Conservation (phyloP, 345 rosid species). For the Syzygium oleosum region DNA sequence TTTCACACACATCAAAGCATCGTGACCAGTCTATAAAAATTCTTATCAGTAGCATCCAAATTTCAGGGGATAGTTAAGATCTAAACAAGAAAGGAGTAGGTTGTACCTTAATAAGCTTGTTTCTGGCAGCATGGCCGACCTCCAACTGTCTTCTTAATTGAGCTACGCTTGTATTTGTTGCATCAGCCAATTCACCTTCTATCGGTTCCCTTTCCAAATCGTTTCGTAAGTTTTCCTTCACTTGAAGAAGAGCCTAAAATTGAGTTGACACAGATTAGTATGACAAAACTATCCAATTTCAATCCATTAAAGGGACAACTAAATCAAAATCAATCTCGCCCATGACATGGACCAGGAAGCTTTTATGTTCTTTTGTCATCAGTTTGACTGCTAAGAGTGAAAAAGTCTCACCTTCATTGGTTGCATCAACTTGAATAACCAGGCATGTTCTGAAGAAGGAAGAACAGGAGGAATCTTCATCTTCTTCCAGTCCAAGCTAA, state of each 20-base stretch:
- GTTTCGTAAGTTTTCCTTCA: constrained; percentile 40
- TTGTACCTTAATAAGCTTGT: constrained; percentile 79
- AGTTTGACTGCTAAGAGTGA: background rate
- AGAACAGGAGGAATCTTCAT: constrained; percentile 97
- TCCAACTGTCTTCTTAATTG: constrained; percentile 48
- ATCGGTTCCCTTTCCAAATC: constrained; percentile 54
- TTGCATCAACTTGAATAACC: constrained; percentile 93
- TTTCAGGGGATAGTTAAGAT: background rate
- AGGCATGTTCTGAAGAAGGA: constrained; percentile 60
- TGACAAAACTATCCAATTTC: background rate
- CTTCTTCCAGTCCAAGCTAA: constrained; percentile 87
- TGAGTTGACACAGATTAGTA: background rate
- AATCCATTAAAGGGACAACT: background rate
- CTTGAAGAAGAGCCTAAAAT: constrained; percentile 49
- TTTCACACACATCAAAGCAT: background rate
- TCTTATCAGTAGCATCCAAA: background rate
- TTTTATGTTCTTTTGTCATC: background rate
- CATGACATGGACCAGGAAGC: background rate
- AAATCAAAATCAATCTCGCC: background rate
- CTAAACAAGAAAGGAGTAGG: background rate
- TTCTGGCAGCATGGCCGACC: constrained; percentile 81
- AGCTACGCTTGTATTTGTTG: constrained; percentile 28
- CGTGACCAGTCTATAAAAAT: background rate
- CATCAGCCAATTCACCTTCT: constrained; percentile 59
- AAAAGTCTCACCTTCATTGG: constrained; percentile 68